These are phyloP conservation scores for Podospora didyma DNA, from an alignment of 495 filamentous ascomycete species.

Conservation along the genomic window DNA sequence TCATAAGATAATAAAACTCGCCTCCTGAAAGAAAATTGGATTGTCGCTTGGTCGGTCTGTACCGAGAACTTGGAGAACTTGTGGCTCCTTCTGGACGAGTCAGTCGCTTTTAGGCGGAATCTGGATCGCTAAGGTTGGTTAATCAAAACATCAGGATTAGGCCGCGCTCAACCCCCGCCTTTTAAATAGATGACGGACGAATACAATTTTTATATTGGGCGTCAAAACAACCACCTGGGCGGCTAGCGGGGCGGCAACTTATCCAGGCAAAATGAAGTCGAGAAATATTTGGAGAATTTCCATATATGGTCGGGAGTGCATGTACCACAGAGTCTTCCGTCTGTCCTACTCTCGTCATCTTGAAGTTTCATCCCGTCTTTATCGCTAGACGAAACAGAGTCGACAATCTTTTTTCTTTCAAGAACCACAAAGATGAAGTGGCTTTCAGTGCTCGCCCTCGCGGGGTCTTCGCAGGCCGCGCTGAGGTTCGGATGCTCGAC, in stretches of 20 bases:
- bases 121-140: too few relatives aligned
- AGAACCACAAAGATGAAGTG: constrained; percentile 37
- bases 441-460: constrained; percentile 31
- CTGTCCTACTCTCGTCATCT: neutral
- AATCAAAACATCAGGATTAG: neutral
- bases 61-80: too few relatives aligned
- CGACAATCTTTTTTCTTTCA: neutral
- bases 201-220: neutral
- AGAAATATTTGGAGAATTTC: neutral
- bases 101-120: too few relatives aligned
- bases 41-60: too few relatives aligned
- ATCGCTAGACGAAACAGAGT: neutral
- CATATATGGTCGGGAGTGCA: neutral
- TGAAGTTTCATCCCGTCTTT: neutral
- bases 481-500: constrained; percentile 43
- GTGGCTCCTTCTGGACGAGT: too few relatives aligned
- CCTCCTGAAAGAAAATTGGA: too few relatives aligned
- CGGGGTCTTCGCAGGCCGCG: constrained; percentile 34
- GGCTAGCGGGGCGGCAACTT: neutral
- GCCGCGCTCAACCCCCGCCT: constrained; percentile 6
- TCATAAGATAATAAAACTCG: too few relatives aligned
- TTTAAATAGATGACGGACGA: constrained; percentile 13
- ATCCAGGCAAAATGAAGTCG: neutral
- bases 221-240: neutral
- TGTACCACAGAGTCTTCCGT: neutral